Evolutionary conservation across 164 flowering plant genomes (phyloP).

Genomic region (Litsea cubeba): DNA sequence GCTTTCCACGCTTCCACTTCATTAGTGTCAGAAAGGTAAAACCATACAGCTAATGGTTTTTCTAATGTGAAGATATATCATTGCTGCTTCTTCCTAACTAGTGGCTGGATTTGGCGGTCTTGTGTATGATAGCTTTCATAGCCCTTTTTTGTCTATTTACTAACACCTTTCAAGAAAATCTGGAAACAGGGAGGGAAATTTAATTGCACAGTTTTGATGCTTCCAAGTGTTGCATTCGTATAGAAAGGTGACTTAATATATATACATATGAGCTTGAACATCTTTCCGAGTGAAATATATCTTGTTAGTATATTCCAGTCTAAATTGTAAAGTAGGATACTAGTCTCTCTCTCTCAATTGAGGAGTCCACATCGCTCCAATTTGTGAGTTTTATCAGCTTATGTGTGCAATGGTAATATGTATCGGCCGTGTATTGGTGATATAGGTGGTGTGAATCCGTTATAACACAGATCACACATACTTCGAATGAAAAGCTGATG

Average conservation of each 20-base stretch:
- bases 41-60: not conserved
- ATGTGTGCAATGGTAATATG: too few species aligned
- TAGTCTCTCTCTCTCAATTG: not conserved
- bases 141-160: not conserved
- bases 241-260: not conserved
- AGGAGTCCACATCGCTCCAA: too few species aligned
- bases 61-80: not conserved
- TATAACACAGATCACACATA: too few species aligned
- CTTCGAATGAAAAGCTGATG: too few species aligned
- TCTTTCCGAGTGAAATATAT: not conserved
- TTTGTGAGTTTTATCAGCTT: too few species aligned
- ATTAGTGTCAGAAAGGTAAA: not conserved
- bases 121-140: not conserved
- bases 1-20: not conserved
- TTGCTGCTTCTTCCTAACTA: not conserved
- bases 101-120: not conserved
- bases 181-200: not conserved
- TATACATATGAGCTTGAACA: conserved; percentile 2
- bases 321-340: not conserved
- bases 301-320: not conserved
- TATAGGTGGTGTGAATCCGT: too few species aligned
- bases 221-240: not conserved
- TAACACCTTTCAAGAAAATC: not conserved
- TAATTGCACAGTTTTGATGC: not conserved
- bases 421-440: too few species aligned